These are phyloP conservation scores for Pichia sp. DNA, from an alignment of 1,139 yeast genomes.

Conservation along the genomic window DNA sequence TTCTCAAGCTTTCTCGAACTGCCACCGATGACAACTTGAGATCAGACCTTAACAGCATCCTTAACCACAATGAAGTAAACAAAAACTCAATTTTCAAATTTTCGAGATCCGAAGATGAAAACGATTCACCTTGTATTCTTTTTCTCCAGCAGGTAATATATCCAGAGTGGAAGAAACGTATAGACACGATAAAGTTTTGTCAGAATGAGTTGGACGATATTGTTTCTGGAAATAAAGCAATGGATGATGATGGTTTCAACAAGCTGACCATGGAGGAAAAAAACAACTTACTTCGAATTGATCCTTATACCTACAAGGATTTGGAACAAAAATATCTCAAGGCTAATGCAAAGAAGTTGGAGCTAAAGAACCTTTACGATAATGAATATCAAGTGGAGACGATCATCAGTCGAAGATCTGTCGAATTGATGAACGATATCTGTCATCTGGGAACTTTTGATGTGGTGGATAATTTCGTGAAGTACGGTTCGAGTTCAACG, in stretches of 20 bases:
- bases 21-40: conserved; percentile 42
- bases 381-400: conserved; percentile 40
- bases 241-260: conserved; percentile 24
- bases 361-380: conserved; percentile 34
- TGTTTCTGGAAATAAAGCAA: conserved; percentile 29
- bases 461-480: conserved; percentile 17
- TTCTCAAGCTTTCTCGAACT: conserved; percentile 39
- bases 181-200: conserved; percentile 38
- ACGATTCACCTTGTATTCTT: conserved; percentile 30
- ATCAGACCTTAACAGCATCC: conserved; percentile 37
- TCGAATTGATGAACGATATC: conserved; percentile 33
- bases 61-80: conserved; percentile 29
- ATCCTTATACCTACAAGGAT: conserved; percentile 46
- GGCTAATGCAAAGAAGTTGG: conserved; percentile 30
- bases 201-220: conserved; percentile 27
- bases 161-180: conserved; percentile 42
- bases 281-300: conserved; percentile 34
- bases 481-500: conserved; percentile 10
- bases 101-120: conserved; percentile 6
- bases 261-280: conserved; percentile 23
- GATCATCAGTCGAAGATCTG: conserved; percentile 37
- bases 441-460: conserved; percentile 34
- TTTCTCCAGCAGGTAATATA: conserved; percentile 35
- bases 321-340: conserved; percentile 29
- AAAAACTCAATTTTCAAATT: conserved; percentile 24